Percentiles rank a stretch among this genome's conserved stretches.
These are phyloP conservation scores for Penicilliopsis zonata DNA, from an alignment of 495 filamentous ascomycete genomes.

Conservation along the genomic window DNA sequence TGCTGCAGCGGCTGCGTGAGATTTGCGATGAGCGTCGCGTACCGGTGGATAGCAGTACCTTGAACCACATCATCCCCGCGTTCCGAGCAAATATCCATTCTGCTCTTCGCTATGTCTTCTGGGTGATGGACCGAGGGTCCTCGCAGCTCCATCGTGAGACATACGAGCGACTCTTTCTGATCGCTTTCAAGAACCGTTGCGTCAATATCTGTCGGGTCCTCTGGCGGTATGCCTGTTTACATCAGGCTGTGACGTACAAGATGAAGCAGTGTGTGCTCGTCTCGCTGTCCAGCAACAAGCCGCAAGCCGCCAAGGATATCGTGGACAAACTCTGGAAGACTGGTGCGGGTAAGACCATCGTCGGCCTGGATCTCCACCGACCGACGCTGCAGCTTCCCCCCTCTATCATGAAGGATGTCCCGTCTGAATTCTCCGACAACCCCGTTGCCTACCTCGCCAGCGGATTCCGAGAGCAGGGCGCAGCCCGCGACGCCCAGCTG, in stretches of 20 bases:
- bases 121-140: constrained; percentile 6
- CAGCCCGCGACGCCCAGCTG: constrained; percentile 14
- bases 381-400: constrained; percentile 4
- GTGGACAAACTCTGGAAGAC: constrained; percentile 11
- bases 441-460: constrained; percentile 16
- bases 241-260: constrained; percentile 14
- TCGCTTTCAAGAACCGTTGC: constrained; percentile 21
- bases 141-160: constrained; percentile 5
- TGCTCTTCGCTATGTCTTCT: constrained; percentile 11
- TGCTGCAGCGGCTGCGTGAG: constrained; percentile 15
- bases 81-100: constrained; percentile 11
- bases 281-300: constrained; percentile 15
- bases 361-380: constrained; percentile 18
- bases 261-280: constrained; percentile 21
- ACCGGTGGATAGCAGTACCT: constrained; percentile 7
- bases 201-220: constrained; percentile 35
- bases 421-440: constrained; percentile 17
- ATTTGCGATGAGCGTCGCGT: constrained; percentile 15
- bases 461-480: constrained; percentile 6
- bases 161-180: constrained; percentile 25
- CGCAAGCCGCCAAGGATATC: constrained; percentile 2
- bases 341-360: constrained; percentile 27
- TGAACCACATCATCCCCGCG: constrained; percentile 11
- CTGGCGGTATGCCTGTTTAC: constrained; percentile 37
- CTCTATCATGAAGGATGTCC: constrained; percentile 9